These are phyloP conservation scores for Penicillium concentricum DNA, from an alignment of 2,329 filamentous ascomycete species.

Conservation along the genomic window DNA sequence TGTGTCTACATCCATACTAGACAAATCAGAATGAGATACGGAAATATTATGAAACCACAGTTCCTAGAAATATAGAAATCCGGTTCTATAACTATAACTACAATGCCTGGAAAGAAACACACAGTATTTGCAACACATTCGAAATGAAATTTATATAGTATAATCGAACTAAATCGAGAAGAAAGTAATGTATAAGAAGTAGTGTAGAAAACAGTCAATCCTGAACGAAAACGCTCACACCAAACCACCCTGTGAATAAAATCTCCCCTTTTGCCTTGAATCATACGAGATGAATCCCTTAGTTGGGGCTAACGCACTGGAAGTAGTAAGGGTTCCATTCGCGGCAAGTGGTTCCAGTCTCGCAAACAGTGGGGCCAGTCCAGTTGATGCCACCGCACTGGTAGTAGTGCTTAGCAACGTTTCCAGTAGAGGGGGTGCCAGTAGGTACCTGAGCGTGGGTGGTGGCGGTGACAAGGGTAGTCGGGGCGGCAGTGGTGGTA, in stretches of 20 bases:
- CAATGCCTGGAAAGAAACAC: neutral
- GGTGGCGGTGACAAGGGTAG: neutral
- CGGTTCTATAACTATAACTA: neutral
- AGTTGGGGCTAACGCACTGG: conserved; percentile 37
- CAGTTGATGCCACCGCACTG: conserved; percentile 41
- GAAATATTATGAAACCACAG: neutral
- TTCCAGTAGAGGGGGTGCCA: conserved; percentile 9
- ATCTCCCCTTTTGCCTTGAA: conserved; percentile 5
- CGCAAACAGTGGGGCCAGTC: conserved; percentile 36
- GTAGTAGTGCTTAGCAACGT: conserved; percentile 22
- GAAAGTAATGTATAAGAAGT: conserved; percentile 13
- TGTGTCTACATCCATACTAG: neutral
- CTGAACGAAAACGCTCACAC: conserved; percentile 9
- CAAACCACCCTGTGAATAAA: conserved; percentile 8
- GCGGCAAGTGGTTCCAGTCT: conserved; percentile 33
- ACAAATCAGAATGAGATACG: neutral
- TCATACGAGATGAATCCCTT: conserved; percentile 1
- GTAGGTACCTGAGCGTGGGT: neutral
- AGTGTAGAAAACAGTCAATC: conserved; percentile 5
- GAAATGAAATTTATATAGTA: conserved; percentile 5
- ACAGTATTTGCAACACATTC: neutral
- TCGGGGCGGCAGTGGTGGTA: neutral
- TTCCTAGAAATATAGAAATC: neutral
- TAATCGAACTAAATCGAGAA: conserved; percentile 8
- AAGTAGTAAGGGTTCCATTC: conserved; percentile 39